These are phyloP conservation scores for Phytophthora citrophthora DNA, from an alignment of 352 stramenopile species.

Conservation along the genomic window DNA sequence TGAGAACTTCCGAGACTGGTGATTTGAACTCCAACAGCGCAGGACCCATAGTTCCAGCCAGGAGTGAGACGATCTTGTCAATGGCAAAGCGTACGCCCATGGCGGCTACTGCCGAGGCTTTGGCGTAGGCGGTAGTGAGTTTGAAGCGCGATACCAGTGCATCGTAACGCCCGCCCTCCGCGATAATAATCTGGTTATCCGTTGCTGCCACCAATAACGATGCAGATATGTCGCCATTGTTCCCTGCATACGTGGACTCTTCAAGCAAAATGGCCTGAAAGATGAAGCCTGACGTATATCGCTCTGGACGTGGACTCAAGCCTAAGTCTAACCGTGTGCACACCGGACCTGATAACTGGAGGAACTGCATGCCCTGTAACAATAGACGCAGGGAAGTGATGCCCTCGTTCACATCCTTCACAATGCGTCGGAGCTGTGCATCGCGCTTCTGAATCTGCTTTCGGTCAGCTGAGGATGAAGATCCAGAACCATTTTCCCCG, in stretches of 20 bases:
- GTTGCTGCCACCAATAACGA: constrained; percentile 42
- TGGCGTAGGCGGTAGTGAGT: constrained; percentile 79
- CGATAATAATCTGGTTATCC: constrained; percentile 70
- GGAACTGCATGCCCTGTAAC: constrained; percentile 76
- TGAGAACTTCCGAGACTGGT: constrained; percentile 40
- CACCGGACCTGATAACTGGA: constrained; percentile 61
- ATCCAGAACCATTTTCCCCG: constrained; percentile 17
- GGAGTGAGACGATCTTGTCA: constrained; percentile 85
- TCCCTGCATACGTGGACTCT: constrained; percentile 22
- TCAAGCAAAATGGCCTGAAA: constrained; percentile 82
- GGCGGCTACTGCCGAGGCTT: constrained; percentile 69
- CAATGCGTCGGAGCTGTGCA: constrained; percentile 56
- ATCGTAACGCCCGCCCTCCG: constrained; percentile 86
- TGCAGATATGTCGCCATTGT: constrained; percentile 17
- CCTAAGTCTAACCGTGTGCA: constrained; percentile 79
- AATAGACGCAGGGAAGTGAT: constrained; percentile 66
- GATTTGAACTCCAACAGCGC: constrained; percentile 45
- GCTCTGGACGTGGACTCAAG: constrained; percentile 73
- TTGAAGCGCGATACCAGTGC: constrained; percentile 84
- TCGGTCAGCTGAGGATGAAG: constrained; percentile 27
- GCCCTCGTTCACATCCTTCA: constrained; percentile 78
- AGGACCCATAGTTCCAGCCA: constrained; percentile 48
- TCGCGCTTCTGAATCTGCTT: constrained; percentile 80
- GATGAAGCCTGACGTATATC: constrained; percentile 83
- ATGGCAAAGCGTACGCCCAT: constrained; percentile 89